Conservation (phyloP, 2,329 filamentous ascomycete species). For the Claviceps pazoutovae region DNA sequence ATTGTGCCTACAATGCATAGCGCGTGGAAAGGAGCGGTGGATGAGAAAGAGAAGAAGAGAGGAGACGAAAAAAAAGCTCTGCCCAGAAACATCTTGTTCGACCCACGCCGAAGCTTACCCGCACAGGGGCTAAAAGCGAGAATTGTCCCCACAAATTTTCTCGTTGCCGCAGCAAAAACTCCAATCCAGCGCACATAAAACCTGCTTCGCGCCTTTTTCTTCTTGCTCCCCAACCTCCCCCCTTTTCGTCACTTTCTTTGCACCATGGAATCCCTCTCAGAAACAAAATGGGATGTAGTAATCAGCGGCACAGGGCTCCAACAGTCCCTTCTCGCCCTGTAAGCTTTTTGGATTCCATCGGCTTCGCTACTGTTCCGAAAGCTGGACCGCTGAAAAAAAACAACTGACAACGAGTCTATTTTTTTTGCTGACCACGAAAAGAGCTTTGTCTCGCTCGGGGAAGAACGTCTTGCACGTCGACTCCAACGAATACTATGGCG, state of each 20-base stretch:
- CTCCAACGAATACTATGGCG: slow-evolving; percentile 77
- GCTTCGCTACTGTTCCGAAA: background rate
- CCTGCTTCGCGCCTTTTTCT: background rate
- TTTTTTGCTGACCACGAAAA: slow-evolving; percentile 31
- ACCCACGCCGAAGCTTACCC: background rate
- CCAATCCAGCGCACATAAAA: slow-evolving; percentile 6
- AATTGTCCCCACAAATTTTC: background rate
- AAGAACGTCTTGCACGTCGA: slow-evolving; percentile 90
- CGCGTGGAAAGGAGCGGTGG: slow-evolving; percentile 18
- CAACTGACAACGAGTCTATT: slow-evolving; percentile 15
- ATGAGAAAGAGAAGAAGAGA: slow-evolving; percentile 7
- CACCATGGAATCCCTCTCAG: slow-evolving; percentile 59
- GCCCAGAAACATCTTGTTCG: background rate
- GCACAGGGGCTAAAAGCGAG: background rate
- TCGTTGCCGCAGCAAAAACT: slow-evolving; percentile 8
- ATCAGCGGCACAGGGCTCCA: slow-evolving; percentile 67
- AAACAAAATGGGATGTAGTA: slow-evolving; percentile 65
- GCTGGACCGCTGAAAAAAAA: background rate
- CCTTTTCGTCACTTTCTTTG: slow-evolving; percentile 6
- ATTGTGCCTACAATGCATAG: slow-evolving; percentile 15
- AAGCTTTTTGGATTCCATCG: slow-evolving; percentile 27
- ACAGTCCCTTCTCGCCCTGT: slow-evolving; percentile 71
- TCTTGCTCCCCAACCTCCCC: background rate
- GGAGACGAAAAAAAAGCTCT: slow-evolving; percentile 15
- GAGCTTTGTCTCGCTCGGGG: slow-evolving; percentile 79